These are phyloP conservation scores for Eucalyptus erythrocorys DNA, from an alignment of 345 rosid genomes.

Conservation along the genomic window DNA sequence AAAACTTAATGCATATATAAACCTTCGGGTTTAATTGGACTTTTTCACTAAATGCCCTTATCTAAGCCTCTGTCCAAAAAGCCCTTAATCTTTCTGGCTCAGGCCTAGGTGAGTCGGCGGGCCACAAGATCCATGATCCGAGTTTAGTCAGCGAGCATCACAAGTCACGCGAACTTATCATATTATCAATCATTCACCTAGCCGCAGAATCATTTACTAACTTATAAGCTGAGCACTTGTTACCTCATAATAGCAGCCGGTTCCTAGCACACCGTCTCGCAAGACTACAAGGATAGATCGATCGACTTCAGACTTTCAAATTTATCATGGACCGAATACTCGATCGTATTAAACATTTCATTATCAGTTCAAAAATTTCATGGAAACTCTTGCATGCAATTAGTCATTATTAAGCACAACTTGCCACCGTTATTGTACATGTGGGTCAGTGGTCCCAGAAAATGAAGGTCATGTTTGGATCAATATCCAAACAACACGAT, in stretches of 20 bases:
- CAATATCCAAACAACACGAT: not conserved
- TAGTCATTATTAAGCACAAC: not conserved
- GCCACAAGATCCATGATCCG: not conserved
- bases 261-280: not conserved
- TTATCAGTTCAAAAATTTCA: not conserved
- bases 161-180: not conserved
- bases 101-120: not conserved
- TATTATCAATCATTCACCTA: not conserved
- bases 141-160: not conserved
- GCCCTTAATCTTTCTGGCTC: not conserved
- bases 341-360: too few species aligned
- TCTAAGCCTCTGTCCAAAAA: not conserved
- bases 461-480: accelerated
- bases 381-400: not conserved
- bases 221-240: not conserved
- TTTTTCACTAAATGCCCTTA: too few species aligned
- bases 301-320: not conserved
- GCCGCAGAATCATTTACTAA: not conserved
- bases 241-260: not conserved
- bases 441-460: not conserved
- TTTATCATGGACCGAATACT: not conserved
- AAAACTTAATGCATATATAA: not conserved
- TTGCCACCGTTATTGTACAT: not conserved
- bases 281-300: not conserved
- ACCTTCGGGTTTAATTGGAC: not conserved